These are phyloP conservation scores for Tothia fuscella DNA, from an alignment of 2,329 filamentous ascomycete species.

Conservation along the genomic window DNA sequence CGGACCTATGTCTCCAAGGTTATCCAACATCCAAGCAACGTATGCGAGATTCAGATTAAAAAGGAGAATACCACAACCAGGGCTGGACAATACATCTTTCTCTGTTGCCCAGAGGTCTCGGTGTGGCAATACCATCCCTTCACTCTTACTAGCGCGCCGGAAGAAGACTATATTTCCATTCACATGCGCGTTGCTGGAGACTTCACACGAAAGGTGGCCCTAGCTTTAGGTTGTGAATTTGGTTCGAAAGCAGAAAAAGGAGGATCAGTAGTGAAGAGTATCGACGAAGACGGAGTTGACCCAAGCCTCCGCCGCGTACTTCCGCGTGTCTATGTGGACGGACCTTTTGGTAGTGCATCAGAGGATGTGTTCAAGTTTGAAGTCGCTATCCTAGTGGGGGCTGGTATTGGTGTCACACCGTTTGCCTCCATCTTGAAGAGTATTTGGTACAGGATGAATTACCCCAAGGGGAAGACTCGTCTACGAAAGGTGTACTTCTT, in stretches of 20 bases:
- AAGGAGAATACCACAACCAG: conserved; percentile 74
- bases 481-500: conserved; percentile 85
- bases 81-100: conserved; percentile 77
- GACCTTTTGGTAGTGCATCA: conserved; percentile 74
- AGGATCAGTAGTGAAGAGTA: conserved; percentile 55
- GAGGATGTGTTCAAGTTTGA: conserved; percentile 72
- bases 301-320: conserved; percentile 61
- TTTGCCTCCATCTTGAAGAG: conserved; percentile 55
- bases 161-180: conserved; percentile 82
- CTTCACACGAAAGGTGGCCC: conserved; percentile 61
- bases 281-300: conserved; percentile 53
- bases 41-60: conserved; percentile 86
- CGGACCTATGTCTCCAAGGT: conserved; percentile 83
- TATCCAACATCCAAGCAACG: conserved; percentile 78
- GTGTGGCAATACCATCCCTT: conserved; percentile 86
- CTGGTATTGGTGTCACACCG: conserved; percentile 40
- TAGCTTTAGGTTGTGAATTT: conserved; percentile 63
- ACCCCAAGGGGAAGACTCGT: conserved; percentile 65
- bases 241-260: conserved; percentile 40
- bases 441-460: conserved; percentile 91
- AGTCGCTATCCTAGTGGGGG: conserved; percentile 37
- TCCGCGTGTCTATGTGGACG: conserved; percentile 71
- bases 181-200: conserved; percentile 75
- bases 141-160: conserved; percentile 73
- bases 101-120: conserved; percentile 76